Evolutionary conservation across 371 early-diverging fungal genomes (phyloP).

Genomic region (Mucor velutinosus): DNA sequence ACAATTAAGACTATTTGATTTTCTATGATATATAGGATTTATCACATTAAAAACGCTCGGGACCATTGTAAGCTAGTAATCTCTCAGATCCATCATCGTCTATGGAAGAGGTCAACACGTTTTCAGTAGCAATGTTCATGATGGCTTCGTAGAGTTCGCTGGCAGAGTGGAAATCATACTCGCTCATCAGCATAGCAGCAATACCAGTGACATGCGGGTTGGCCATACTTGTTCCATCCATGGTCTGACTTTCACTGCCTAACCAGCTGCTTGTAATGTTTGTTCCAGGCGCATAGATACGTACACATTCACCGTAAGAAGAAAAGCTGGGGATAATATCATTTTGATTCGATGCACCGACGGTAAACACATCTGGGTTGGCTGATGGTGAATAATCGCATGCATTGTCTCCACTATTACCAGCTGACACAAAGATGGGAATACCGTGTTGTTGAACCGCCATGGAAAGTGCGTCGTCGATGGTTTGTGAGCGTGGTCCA

Average conservation of each 20-base stretch:
- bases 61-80: slow-evolving; percentile 19
- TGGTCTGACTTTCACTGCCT: slow-evolving; percentile 30
- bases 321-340: slow-evolving; percentile 57
- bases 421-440: slow-evolving; percentile 70
- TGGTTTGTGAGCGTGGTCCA: slow-evolving; percentile 42
- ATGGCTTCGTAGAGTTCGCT: slow-evolving; percentile 28
- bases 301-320: slow-evolving; percentile 59
- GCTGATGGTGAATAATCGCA: slow-evolving; percentile 74
- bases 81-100: not conserved
- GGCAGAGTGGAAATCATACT: slow-evolving; percentile 14
- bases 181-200: slow-evolving; percentile 44
- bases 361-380: slow-evolving; percentile 63
- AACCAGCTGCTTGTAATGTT: slow-evolving; percentile 58
- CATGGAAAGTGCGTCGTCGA: slow-evolving; percentile 44
- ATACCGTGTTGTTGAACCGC: slow-evolving; percentile 45
- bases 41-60: not conserved
- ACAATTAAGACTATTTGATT: too few species aligned
- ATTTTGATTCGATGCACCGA: slow-evolving; percentile 58
- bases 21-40: not conserved
- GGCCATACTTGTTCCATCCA: slow-evolving; percentile 78
- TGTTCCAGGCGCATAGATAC: slow-evolving; percentile 58
- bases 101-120: slow-evolving; percentile 7
- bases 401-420: slow-evolving; percentile 66
- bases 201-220: slow-evolving; percentile 69
- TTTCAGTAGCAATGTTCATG: slow-evolving; percentile 14